These are phyloP conservation scores for Pyrus communis DNA, from an alignment of 306 rosid genomes.

Conservation along the genomic window DNA sequence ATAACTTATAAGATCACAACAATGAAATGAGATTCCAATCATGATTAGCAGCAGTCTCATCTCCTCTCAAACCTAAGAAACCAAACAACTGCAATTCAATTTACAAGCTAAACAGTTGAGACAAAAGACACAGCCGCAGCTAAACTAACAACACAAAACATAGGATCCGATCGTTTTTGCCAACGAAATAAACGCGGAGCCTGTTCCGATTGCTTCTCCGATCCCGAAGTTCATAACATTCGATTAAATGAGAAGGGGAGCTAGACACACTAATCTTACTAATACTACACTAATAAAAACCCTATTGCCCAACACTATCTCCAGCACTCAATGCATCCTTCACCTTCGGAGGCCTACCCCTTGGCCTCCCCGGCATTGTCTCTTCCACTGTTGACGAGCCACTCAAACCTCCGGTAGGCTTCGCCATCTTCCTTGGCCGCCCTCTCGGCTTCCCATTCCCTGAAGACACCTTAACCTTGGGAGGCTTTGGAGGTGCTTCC, in stretches of 20 bases:
- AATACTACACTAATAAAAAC: not conserved
- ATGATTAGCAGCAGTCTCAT: not conserved
- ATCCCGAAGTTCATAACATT: not conserved
- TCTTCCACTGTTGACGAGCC: not conserved
- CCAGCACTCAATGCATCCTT: constrained; percentile 45
- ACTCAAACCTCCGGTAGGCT: constrained; percentile 27
- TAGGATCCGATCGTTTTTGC: not conserved
- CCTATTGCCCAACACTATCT: constrained; percentile 55
- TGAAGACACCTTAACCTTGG: constrained; percentile 20
- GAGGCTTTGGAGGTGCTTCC: constrained; percentile 30
- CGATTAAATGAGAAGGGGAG: constrained; percentile 7
- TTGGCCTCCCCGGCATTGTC: constrained; percentile 33
- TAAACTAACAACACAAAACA: constrained; percentile 15
- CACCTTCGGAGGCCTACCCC: constrained; percentile 84
- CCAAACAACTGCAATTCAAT: constrained; percentile 30
- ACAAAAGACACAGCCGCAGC: not conserved
- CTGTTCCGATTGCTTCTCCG: not conserved
- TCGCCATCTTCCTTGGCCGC: constrained; percentile 63
- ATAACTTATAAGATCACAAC: not conserved
- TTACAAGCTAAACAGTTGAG: constrained; percentile 28
- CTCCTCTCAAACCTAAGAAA: not conserved
- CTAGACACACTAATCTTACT: not conserved
- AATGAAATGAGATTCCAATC: not conserved
- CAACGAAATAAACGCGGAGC: not conserved
- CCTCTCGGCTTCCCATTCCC: constrained; percentile 58